These are phyloP conservation scores for Phialophora chinensis DNA, from an alignment of 2,329 filamentous ascomycete species.

Conservation along the genomic window DNA sequence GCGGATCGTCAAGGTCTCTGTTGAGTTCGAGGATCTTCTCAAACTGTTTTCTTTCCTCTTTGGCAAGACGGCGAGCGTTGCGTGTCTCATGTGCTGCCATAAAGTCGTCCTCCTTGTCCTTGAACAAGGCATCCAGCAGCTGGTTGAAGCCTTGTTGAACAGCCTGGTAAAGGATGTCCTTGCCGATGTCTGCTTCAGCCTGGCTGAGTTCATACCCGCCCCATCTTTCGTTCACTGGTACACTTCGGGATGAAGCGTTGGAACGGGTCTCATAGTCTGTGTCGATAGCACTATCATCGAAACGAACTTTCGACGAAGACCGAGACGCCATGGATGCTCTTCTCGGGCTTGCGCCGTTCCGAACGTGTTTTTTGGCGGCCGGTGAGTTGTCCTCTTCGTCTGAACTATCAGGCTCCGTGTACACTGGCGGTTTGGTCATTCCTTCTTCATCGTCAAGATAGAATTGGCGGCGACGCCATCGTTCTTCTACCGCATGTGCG, in stretches of 20 bases:
- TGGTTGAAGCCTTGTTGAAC: slow-evolving; percentile 94
- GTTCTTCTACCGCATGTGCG: slow-evolving; percentile 63
- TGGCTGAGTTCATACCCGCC: slow-evolving; percentile 79
- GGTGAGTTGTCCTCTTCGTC: slow-evolving; percentile 45
- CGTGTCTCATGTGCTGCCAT: slow-evolving; percentile 70
- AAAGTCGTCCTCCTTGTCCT: slow-evolving; percentile 76
- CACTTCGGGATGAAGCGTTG: slow-evolving; percentile 73
- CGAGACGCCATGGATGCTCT: slow-evolving; percentile 64
- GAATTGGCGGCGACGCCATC: slow-evolving; percentile 78
- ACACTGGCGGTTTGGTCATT: slow-evolving; percentile 66
- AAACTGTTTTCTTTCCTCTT: slow-evolving; percentile 49
- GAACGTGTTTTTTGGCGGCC: slow-evolving; percentile 17
- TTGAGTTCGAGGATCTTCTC: slow-evolving; percentile 34
- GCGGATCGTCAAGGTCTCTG: not conserved
- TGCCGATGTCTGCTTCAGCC: slow-evolving; percentile 80
- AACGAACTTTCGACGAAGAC: slow-evolving; percentile 79
- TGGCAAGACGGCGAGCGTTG: slow-evolving; percentile 63
- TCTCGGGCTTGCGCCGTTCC: slow-evolving; percentile 27
- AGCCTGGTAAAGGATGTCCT: slow-evolving; percentile 88
- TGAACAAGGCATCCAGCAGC: slow-evolving; percentile 84
- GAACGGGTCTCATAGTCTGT: slow-evolving; percentile 73
- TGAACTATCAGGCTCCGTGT: slow-evolving; percentile 52
- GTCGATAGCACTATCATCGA: slow-evolving; percentile 70
- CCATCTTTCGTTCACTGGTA: slow-evolving; percentile 72
- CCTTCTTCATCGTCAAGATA: slow-evolving; percentile 88